phyloP scores from a whole-genome alignment of 2,329 filamentous ascomycete species.

The Xylaria sp. region DNA sequence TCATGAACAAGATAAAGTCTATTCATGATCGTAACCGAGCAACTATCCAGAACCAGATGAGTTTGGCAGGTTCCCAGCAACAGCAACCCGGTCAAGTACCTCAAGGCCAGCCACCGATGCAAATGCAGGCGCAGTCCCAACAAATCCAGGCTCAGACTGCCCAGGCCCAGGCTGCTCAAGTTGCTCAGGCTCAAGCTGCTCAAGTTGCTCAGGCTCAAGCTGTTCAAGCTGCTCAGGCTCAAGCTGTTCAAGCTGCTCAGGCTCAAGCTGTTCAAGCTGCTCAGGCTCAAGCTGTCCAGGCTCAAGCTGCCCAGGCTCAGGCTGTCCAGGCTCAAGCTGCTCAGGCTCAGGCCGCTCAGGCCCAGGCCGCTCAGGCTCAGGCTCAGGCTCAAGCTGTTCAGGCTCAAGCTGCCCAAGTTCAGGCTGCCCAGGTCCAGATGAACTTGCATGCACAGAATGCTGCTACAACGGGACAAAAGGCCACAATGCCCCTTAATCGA shows the following conservation, averaged over 20 bases:
- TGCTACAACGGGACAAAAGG: constrained; percentile 21
- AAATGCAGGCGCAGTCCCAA: neutral
- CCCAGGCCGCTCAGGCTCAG: constrained; percentile 9
- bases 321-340: constrained; percentile 8
- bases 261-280: constrained; percentile 5
- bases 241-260: neutral
- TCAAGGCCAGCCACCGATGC: neutral
- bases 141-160: constrained; percentile 4
- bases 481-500: constrained; percentile 16
- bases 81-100: neutral
- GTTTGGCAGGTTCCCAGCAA: constrained; percentile 1
- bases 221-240: constrained; percentile 10
- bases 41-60: constrained; percentile 10
- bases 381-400: constrained; percentile 21
- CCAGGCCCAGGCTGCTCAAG: constrained; percentile 16
- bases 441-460: constrained; percentile 22
- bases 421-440: constrained; percentile 12
- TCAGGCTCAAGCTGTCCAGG: constrained; percentile 16
- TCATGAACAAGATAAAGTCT: constrained; percentile 44
- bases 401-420: constrained; percentile 1
- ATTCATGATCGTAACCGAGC: constrained; percentile 30
- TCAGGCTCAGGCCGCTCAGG: constrained; percentile 7
- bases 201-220: neutral
- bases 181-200: neutral
- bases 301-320: constrained; percentile 7